A percentile compares a stretch with the other conserved stretches of the same genome.
phyloP scores from a whole-genome alignment of 1,284 basidiomycete species.

The Marasmius oreades region DNA sequence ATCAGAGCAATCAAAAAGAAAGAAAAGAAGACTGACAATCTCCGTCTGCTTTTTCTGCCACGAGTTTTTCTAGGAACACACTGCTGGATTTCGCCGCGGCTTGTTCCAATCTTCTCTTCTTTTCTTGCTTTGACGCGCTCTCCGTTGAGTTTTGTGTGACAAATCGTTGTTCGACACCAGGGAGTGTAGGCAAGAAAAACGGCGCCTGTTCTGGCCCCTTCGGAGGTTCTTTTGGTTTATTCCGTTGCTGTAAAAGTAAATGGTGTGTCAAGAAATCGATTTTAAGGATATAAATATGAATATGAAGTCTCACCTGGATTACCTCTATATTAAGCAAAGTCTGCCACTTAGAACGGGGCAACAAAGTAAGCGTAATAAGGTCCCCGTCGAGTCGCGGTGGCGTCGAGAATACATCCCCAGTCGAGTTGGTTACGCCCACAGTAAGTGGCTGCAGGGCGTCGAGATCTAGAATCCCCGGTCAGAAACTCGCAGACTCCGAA shows the following conservation, averaged over 20 bases:
- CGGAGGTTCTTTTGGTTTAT: conserved; percentile 94
- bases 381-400: conserved; percentile 85
- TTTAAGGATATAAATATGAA: conserved; percentile 1
- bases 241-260: conserved; percentile 64
- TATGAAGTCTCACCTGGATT: conserved; percentile 62
- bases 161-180: conserved; percentile 82
- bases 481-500: no score
- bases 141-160: conserved; percentile 45
- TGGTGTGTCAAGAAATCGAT: not conserved
- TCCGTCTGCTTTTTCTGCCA: conserved; percentile 51
- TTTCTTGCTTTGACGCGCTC: conserved; percentile 44
- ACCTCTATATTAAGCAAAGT: conserved; percentile 94
- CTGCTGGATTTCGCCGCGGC: conserved; percentile 60
- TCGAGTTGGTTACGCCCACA: conserved; percentile 49
- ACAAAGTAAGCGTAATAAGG: conserved; percentile 86
- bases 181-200: conserved; percentile 92
- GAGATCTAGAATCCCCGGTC: conserved; percentile 42
- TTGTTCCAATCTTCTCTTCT: conserved; percentile 46
- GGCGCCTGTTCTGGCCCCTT: conserved; percentile 95
- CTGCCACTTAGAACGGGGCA: conserved; percentile 95
- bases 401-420: conserved; percentile 71
- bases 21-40: conserved; percentile 56
- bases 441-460: conserved; percentile 56
- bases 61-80: conserved; percentile 69
- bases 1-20: not conserved